These are phyloP conservation scores for Pythium sukuiense DNA, from an alignment of 352 stramenopile species.

Conservation along the genomic window DNA sequence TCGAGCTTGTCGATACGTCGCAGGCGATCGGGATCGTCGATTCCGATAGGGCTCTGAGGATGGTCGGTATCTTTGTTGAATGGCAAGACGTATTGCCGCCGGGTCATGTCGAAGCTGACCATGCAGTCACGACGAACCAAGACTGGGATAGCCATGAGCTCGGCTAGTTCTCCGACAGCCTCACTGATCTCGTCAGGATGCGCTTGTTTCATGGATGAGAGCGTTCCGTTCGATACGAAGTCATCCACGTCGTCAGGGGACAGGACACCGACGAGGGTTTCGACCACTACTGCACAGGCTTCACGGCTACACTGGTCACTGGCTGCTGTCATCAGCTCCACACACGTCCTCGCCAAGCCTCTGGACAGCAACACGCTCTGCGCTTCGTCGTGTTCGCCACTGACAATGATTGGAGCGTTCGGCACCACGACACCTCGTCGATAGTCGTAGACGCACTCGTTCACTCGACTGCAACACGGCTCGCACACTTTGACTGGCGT, in stretches of 20 bases:
- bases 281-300: constrained; percentile 3
- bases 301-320: background rate
- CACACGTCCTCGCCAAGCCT: constrained; percentile 3
- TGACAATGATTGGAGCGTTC: background rate
- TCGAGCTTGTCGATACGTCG: constrained; percentile 10
- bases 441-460: constrained; percentile 51
- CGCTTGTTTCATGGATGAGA: constrained; percentile 6
- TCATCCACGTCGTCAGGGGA: background rate
- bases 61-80: constrained; percentile 18
- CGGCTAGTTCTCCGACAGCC: constrained; percentile 12
- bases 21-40: constrained; percentile 16
- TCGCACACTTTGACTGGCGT: constrained; percentile 43
- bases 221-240: constrained; percentile 2
- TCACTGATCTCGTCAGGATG: constrained; percentile 7
- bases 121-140: constrained; percentile 2
- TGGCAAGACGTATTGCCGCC: constrained; percentile 16
- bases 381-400: background rate
- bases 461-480: constrained; percentile 46
- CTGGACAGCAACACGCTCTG: background rate
- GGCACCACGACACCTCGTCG: background rate
- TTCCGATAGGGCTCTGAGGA: constrained; percentile 3
- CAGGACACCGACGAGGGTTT: constrained; percentile 9
- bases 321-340: background rate
- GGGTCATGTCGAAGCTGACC: constrained; percentile 11
- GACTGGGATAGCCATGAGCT: constrained; percentile 10